Base-by-base conservation (phyloP, 805 yeast genomes). In the Komagataella ulmi region DNA sequence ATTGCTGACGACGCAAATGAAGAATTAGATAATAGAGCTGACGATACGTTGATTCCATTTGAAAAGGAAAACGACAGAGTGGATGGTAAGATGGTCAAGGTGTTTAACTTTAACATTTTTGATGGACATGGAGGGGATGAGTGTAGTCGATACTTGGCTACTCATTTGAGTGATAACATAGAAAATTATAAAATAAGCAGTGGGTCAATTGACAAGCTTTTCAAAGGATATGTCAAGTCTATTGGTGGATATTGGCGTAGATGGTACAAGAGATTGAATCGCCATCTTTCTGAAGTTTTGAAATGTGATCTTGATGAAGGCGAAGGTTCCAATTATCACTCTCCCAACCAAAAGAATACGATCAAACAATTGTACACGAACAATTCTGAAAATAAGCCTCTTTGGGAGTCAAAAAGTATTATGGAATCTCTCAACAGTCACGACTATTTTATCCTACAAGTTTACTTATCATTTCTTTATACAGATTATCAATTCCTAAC, bases 81-180 rank as follows among this genome's bases (percentile, higher is more conserved):
- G 17, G 14, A 30, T 18, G 21, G 40, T 44, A 48, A 47, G 14
- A 8, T 24, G 24, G 54, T 57, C 21, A 58, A 68, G 50, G 80
- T 82, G 17, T 85, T 91, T 67, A 80, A 79, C 57, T 81, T 87
- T 59, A 79, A 80, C 48, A 75, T 93, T 1, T 89, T 86, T 65
- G 99, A 93, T 67, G 99, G 99, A 7, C 99, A 93, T 67, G 99
- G 98, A 6, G 95, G 96, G 19, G 74, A 72, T 21, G 81, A 82
- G 51, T 87, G 96, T 59, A 74, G 89, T 48, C 73, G 70, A 21
- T 85, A 75, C 59, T 69, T 90, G 10, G 67, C 73, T 18, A 65
- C 72, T 3, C 70, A 80, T 51, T 70, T 93, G 30, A 80, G 73
- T 52, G 62, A 61, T 56, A 73, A 64, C 58, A 77, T 77, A 61